Evolutionary conservation across 257 asterid species (phyloP), one percentile per base, ranked within the genome.

Genomic region (Penstemon davidsonii): DNA sequence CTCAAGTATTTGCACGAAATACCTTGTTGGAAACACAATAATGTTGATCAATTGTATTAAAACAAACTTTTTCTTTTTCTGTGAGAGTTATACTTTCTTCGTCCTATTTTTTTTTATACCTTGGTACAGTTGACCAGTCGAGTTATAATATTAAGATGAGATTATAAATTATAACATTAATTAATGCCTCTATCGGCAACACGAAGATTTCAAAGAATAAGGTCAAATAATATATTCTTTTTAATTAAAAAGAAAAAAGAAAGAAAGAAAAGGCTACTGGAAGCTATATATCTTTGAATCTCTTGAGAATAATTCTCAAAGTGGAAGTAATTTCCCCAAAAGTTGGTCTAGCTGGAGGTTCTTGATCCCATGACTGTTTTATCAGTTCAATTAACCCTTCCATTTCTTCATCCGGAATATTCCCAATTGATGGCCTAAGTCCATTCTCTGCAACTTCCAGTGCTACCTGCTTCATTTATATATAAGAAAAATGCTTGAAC

Each of bases 401-500:
- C 41, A 78, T 33, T 55, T 53, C 55, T 9, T 68, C 83, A 11
- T 77, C 82, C 49, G 68, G 38, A 25, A 4, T 12, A 64, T 65
- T 36, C 3, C 81, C 83, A n/a, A 76, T 76, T 52, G 69, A 67
- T 0, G 97, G 94, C 77, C 97, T 75, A n/a, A 90, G 67, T 40
- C 91, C 91, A 44, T 73, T 85, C 67, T 75, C 87, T 15, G 90
- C 94, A 36, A 87, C 97, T 76, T 87, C 94, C 64, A 80, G 6
- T 4, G 97, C 97, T 67, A 87, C 83, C 96, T 89, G 83, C 18
- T 40, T 73, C 64, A 74, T 55, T 0, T 25, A 41, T 33, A 51
- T 19, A 55, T 3, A 45, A 18, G 4, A 40, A 43, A 65, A 41
- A 7, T n/a, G 47, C 10, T 37, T 6, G 46, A 38, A 46, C 5